phyloP scores from a whole-genome alignment of 768 basidiomycete genomes.

The Pleurotus eryngii region DNA sequence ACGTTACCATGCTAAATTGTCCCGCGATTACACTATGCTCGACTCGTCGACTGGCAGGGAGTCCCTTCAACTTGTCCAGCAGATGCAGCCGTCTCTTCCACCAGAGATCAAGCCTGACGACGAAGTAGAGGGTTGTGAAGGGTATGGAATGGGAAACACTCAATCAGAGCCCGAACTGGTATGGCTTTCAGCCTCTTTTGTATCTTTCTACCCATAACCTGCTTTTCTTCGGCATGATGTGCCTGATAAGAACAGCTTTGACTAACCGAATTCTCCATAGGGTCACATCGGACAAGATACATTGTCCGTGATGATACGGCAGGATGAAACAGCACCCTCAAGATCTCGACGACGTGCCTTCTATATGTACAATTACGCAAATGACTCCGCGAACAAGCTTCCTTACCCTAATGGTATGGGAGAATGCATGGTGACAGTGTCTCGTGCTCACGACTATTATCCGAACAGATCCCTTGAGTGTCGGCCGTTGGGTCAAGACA shows the following conservation, averaged over 20 bases:
- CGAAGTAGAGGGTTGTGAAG: conserved; percentile 14
- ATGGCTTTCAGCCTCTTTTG: conserved; percentile 5
- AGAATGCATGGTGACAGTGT: neutral
- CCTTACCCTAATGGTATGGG: conserved; percentile 57
- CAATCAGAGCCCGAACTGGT: conserved; percentile 13
- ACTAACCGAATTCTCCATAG: conserved; percentile 27
- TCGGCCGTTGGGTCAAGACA: conserved; percentile 59
- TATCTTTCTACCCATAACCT: conserved; percentile 5
- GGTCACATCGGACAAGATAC: conserved; percentile 73
- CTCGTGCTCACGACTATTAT: conserved; percentile 5
- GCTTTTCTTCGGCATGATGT: neutral
- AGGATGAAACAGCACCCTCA: conserved; percentile 62
- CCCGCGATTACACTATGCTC: conserved; percentile 42
- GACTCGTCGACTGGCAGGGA: conserved; percentile 4
- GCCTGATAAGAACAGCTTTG: conserved; percentile 1
- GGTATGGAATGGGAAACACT: conserved; percentile 8
- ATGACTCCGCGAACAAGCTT: conserved; percentile 45
- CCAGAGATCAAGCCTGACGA: conserved; percentile 5
- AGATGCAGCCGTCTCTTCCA: conserved; percentile 7
- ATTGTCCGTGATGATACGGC: conserved; percentile 67
- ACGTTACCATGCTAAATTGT: conserved; percentile 48
- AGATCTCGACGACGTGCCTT: conserved; percentile 57
- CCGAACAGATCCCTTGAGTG: conserved; percentile 46
- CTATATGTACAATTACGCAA: conserved; percentile 34
- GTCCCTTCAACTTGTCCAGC: conserved; percentile 9